Conservation (phyloP, 345 rosid genomes). For the Brassica rapa region DNA sequence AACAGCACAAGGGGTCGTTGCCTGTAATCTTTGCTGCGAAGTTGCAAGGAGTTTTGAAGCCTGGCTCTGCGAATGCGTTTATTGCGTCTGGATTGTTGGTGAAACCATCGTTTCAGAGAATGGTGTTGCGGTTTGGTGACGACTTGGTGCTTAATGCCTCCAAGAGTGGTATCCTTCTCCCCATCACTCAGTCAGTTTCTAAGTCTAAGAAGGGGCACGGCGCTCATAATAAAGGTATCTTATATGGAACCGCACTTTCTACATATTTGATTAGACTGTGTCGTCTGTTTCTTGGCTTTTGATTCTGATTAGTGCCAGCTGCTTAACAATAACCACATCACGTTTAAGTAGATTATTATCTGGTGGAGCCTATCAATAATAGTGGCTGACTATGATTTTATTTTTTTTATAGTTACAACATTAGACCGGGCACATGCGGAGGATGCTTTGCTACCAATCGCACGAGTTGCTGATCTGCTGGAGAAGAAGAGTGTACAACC, state of each 20-base stretch:
- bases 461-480: slow-evolving; percentile 53
- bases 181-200: slow-evolving; percentile 50
- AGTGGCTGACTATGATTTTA: slow-evolving; percentile 41
- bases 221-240: slow-evolving; percentile 59
- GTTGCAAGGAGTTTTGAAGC: slow-evolving; percentile 62
- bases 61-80: slow-evolving; percentile 59
- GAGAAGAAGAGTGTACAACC: slow-evolving; percentile 44
- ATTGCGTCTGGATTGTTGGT: slow-evolving; percentile 76
- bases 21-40: slow-evolving; percentile 77
- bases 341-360: not conserved
- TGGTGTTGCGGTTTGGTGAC: slow-evolving; percentile 61
- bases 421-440: slow-evolving; percentile 89
- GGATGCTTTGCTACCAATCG: slow-evolving; percentile 75
- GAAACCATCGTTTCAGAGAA: slow-evolving; percentile 84
- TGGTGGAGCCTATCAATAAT: not conserved
- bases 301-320: not conserved
- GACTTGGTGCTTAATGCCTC: slow-evolving; percentile 64
- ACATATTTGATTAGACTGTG: not conserved
- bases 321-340: not conserved
- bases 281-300: not conserved
- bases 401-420: slow-evolving; percentile 66
- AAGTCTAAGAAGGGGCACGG: slow-evolving; percentile 58
- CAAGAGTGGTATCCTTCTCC: slow-evolving; percentile 74
- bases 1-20: slow-evolving; percentile 49
- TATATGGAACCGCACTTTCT: slow-evolving; percentile 13